A percentile compares a stretch with the other conserved stretches of the same genome.
phyloP scores from a whole-genome alignment of 306 rosid genomes.

The Quercus alba region DNA sequence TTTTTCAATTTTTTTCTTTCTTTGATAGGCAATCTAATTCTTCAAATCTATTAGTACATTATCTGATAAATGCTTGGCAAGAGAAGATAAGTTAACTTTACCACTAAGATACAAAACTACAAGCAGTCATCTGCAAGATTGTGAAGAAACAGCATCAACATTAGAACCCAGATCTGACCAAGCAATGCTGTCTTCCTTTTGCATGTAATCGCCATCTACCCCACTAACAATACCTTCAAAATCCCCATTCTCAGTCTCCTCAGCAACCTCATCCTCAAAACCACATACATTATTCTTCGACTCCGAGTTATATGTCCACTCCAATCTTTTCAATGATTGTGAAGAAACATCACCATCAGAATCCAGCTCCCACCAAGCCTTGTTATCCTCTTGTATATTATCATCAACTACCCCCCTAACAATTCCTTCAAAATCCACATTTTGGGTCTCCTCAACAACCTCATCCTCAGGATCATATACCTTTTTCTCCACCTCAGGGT shows the following conservation, averaged over 20 bases:
- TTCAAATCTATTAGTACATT: background rate
- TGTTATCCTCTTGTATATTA: constrained; percentile 23
- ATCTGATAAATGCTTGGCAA: background rate
- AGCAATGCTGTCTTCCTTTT: constrained; percentile 9
- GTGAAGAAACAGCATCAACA: background rate
- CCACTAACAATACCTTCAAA: background rate
- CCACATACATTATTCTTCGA: background rate
- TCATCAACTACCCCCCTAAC: constrained; percentile 34
- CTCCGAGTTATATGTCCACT: constrained; percentile 35
- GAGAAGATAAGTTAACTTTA: background rate
- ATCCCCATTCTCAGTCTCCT: constrained; percentile 10
- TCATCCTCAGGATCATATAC: constrained; percentile 22
- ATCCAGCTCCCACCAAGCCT: constrained; percentile 76
- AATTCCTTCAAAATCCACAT: constrained; percentile 29
- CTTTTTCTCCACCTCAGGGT: constrained; percentile 43
- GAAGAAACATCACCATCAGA: constrained; percentile 27
- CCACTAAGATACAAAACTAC: background rate
- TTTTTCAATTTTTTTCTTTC: no score
- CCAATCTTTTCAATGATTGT: constrained; percentile 32
- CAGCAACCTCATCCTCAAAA: background rate
- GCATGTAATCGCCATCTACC: background rate
- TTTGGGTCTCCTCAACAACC: constrained; percentile 29
- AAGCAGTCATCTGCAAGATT: background rate
- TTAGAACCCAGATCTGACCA: constrained; percentile 38
- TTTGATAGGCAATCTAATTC: background rate